A percentile compares a stretch with the other conserved stretches of the same genome.
Evolutionary conservation across 208 protist genomes (phyloP).

Genomic region (Phytomonas sp.): DNA sequence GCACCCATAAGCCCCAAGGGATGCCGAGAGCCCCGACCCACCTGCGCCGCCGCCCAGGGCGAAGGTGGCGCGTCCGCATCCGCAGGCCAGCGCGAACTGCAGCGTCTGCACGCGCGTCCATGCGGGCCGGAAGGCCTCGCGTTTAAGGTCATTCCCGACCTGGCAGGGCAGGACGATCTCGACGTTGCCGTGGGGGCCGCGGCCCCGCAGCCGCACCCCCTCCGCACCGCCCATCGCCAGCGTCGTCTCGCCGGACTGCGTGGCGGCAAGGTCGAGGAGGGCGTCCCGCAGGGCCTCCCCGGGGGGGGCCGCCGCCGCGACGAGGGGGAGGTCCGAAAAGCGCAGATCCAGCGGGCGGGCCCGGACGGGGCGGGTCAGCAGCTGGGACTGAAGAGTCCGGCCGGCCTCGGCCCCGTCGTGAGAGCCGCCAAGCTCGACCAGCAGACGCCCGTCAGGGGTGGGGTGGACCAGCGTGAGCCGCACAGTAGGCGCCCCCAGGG

Average conservation of each 20-base stretch:
- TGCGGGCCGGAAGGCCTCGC: too few species aligned
- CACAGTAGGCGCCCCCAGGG: slow-evolving; percentile 17
- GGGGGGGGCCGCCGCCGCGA: slow-evolving; percentile 37
- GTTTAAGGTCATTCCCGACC: slow-evolving; percentile 16
- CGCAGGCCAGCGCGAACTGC: slow-evolving; percentile 61
- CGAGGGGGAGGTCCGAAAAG: slow-evolving; percentile 35
- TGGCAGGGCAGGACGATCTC: slow-evolving; percentile 26
- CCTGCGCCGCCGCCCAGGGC: slow-evolving; percentile 9
- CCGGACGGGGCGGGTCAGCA: slow-evolving; percentile 52
- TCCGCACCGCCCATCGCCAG: slow-evolving; percentile 24
- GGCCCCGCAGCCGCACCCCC: slow-evolving; percentile 44
- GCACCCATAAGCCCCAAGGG: not conserved
- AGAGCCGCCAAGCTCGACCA: slow-evolving; percentile 50
- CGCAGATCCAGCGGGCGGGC: slow-evolving; percentile 55
- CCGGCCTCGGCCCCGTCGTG: slow-evolving; percentile 6
- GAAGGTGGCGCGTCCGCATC: slow-evolving; percentile 12
- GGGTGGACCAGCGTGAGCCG: slow-evolving; percentile 44
- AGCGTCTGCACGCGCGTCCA: slow-evolving; percentile 47
- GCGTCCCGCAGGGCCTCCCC: slow-evolving; percentile 49
- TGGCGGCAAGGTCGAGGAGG: slow-evolving; percentile 45
- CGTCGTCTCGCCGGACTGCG: slow-evolving; percentile 46
- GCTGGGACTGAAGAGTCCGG: slow-evolving; percentile 43
- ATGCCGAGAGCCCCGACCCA: not conserved
- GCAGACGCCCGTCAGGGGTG: slow-evolving; percentile 35
- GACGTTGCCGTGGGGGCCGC: slow-evolving; percentile 52